phyloP scores from a whole-genome alignment of 257 asterid species.

The Oldenlandia corymbosa region DNA sequence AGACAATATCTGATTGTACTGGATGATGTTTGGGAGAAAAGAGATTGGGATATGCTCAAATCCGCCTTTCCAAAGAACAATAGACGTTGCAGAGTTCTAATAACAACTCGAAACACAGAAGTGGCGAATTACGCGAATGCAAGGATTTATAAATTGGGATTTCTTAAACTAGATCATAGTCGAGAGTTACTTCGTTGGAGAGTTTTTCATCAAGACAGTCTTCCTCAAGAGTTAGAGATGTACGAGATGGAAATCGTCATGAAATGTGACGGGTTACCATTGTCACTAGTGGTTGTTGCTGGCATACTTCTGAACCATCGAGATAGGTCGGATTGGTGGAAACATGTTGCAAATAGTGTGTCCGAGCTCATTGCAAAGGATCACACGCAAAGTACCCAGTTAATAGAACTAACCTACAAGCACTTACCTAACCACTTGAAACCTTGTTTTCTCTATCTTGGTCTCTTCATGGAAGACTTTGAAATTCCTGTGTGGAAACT shows the following conservation, averaged over 20 bases:
- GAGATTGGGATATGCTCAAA: conserved; percentile 13
- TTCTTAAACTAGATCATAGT: conserved; percentile 14
- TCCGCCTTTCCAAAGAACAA: conserved; percentile 15
- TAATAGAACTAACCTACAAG: neutral
- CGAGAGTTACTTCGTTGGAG: conserved; percentile 9
- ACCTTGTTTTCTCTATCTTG: neutral
- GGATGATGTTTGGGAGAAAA: conserved; percentile 8
- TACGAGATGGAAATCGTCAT: neutral
- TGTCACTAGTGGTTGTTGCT: conserved; percentile 20
- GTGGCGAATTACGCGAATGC: conserved; percentile 13
- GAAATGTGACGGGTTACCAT: neutral
- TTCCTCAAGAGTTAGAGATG: neutral
- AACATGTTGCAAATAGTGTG: conserved; percentile 10
- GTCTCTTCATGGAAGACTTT: neutral
- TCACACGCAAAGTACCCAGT: neutral
- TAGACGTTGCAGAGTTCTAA: conserved; percentile 14
- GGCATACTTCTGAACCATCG: conserved; percentile 12
- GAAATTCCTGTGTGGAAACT: neutral
- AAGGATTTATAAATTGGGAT: neutral
- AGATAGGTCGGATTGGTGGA: conserved; percentile 8
- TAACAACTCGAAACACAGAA: conserved; percentile 8
- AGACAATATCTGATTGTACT: neutral
- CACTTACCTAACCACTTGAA: neutral
- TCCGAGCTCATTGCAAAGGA: conserved; percentile 7
- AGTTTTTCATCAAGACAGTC: conserved; percentile 2